Base-by-base conservation (phyloP, 495 filamentous ascomycete genomes). In the Pyrenula massariospora region DNA sequence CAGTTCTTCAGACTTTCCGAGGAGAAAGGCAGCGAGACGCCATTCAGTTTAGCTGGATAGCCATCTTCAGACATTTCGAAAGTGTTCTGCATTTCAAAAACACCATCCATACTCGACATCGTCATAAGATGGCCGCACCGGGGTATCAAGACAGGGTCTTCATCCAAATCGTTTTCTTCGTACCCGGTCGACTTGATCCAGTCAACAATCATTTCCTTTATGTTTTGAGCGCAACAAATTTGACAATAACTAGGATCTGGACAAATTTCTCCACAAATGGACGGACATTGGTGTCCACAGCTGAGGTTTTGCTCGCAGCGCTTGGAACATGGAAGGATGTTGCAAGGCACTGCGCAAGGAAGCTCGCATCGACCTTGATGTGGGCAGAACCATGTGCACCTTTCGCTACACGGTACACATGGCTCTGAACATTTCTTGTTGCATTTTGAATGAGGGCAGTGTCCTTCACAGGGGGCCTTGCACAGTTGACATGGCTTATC, bases 91-190 rank as follows among this genome's bases (percentile, higher is more conserved):
- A 91, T 78, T 0, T 74, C 76, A 75, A 91, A 80, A n/a, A 75
- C 66, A 2, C 75, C 79, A 62, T 92, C 87, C 70, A 91, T 74
- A 10, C 70, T 84, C 25, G 75, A 67, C 2, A 82, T 57, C 0
- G 79, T 84, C 48, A 88, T 65, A 52, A 87, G 74, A 59, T 91
- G 86, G 0, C 84, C 83, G 65, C 87, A 91, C 12, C 65, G 60
- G 0, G 79, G 80, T 24, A 91, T 73, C 10, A 90, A 75, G 56
- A 77, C 78, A 8, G 86, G 86, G 10, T 77, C 71, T 19, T 71
- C 65, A 50, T 85, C 66, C 3, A 87, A 62, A 61, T 88, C 65
- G 36, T 82, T 68, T 3, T 85, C 82, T 0, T 59, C 61, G 60
- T 83, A 89, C 2, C 68, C 61, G 19, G 68, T 64, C 3, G 69